Evolutionary conservation across 2,329 filamentous ascomycete genomes (phyloP).

Genomic region (Leptosphaerulina australis): DNA sequence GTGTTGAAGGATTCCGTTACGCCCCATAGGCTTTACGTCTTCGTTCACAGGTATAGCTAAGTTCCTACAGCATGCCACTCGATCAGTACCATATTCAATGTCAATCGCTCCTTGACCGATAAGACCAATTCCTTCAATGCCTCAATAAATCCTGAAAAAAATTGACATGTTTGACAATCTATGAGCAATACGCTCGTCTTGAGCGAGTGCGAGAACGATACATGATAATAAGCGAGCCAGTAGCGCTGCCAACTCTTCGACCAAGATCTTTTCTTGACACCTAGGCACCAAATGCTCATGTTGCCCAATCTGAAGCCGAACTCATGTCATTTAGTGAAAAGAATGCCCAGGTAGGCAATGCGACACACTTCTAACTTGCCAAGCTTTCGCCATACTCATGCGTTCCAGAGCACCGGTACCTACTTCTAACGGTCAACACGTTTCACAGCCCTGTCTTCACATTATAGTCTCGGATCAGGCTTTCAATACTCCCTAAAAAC

Average conservation of each 20-base stretch:
- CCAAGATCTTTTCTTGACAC: not conserved
- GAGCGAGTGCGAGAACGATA: constrained; percentile 3
- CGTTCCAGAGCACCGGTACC: constrained; percentile 18
- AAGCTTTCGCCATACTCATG: constrained; percentile 31
- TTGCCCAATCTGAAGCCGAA: not conserved
- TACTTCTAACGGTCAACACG: constrained; percentile 25
- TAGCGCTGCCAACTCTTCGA: not conserved
- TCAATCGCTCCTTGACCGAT: not conserved
- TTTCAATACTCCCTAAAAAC: constrained; percentile 17
- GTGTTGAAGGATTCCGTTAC: constrained; percentile 37
- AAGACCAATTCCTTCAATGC: too few species aligned
- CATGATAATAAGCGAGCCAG: not conserved
- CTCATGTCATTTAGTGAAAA: not conserved
- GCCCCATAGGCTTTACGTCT: constrained; percentile 19
- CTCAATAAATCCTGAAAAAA: too few species aligned
- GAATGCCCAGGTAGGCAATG: constrained; percentile 1
- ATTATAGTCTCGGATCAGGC: constrained; percentile 10
- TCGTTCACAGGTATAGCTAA: not conserved
- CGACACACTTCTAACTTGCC: constrained; percentile 21
- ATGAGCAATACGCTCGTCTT: not conserved
- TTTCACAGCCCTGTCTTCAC: constrained; percentile 25
- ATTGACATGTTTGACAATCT: not conserved
- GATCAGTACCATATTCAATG: not conserved
- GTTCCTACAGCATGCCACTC: not conserved
- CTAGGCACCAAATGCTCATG: not conserved